Conservation (phyloP, 371 early-diverging fungal species). For the Circinella minor region DNA sequence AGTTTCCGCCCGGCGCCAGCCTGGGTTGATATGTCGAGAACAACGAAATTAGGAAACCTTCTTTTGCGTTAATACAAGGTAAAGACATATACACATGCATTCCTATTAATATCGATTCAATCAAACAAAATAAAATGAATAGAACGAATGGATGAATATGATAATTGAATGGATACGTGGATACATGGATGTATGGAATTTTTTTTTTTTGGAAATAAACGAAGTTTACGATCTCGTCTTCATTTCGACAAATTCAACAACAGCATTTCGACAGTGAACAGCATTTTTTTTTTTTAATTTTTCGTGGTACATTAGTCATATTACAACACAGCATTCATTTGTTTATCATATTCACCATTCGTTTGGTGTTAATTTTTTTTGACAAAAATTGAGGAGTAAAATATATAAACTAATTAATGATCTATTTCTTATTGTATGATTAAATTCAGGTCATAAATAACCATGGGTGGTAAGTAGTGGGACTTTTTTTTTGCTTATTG, state of each 20-base stretch:
- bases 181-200: constrained; percentile 13
- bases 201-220: not conserved
- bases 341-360: too few species aligned
- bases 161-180: constrained; percentile 5
- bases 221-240: not conserved
- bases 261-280: not conserved
- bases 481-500: not conserved
- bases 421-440: not conserved
- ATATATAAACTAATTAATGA: not conserved
- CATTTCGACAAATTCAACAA: not conserved
- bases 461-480: constrained; percentile 18
- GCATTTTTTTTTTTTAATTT: too few species aligned
- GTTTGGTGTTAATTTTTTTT: too few species aligned
- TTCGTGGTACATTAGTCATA: too few species aligned
- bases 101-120: not conserved
- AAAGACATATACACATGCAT: not conserved
- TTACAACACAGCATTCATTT: too few species aligned
- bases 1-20: too few species aligned
- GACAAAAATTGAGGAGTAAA: too few species aligned
- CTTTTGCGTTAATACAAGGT: constrained; percentile 10
- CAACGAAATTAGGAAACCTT: not conserved
- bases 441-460: constrained; percentile 1
- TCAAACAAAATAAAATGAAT: not conserved
- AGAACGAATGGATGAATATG: too few species aligned
- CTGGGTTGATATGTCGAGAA: too few species aligned